Evolutionary conservation across 2,329 filamentous ascomycete species (phyloP).

Genomic region (Coniochaeta sp.): DNA sequence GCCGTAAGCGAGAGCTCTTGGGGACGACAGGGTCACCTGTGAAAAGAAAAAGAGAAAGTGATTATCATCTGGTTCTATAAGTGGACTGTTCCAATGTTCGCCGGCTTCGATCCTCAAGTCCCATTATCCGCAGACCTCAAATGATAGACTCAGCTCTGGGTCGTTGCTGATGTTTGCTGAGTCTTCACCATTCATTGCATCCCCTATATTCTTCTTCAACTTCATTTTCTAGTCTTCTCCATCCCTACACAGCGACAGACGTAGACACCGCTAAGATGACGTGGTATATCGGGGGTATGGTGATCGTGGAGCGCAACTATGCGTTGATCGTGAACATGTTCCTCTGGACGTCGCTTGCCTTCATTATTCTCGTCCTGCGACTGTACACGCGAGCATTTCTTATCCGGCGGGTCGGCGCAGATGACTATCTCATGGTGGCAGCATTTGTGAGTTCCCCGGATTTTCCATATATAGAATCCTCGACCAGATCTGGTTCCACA

Average conservation of each 20-base stretch:
- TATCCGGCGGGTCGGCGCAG: slow-evolving; percentile 11
- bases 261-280: neutral
- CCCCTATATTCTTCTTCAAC: neutral
- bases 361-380: slow-evolving; percentile 10
- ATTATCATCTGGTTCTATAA: neutral
- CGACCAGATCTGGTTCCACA: neutral
- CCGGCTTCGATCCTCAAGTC: neutral
- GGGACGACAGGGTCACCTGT: neutral
- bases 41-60: neutral
- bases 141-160: neutral
- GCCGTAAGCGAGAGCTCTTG: neutral
- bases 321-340: slow-evolving; percentile 10
- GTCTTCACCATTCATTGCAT: neutral
- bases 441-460: slow-evolving; percentile 10
- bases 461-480: neutral
- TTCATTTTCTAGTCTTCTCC: neutral
- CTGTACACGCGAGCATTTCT: slow-evolving; percentile 10
- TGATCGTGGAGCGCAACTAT: slow-evolving; percentile 5
- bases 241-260: neutral
- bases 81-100: neutral
- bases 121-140: neutral
- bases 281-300: slow-evolving; percentile 4
- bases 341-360: slow-evolving; percentile 12
- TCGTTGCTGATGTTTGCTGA: neutral
- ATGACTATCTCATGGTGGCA: slow-evolving; percentile 12